phyloP scores from a whole-genome alignment of 108 stramenopile genomes.

The Schizochytrium sp. region DNA sequence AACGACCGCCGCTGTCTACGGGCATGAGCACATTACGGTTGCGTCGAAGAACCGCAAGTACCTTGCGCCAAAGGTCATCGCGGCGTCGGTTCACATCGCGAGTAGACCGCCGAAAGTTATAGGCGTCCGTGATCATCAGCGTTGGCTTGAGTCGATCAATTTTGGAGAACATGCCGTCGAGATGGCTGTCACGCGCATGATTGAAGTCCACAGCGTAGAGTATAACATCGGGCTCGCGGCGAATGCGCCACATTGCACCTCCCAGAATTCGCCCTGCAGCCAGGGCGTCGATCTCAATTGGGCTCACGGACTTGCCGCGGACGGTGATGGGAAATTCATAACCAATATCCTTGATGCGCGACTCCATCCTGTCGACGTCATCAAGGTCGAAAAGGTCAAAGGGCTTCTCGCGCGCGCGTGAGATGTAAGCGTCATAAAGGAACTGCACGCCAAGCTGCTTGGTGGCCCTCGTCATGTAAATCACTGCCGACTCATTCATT shows the following conservation, averaged over 20 bases:
- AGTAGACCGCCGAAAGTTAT: not conserved
- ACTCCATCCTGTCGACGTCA: not conserved
- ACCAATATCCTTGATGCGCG: not conserved
- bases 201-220: slow-evolving; percentile 11
- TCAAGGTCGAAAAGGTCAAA: not conserved
- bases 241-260: not conserved
- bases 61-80: not conserved
- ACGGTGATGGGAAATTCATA: not conserved
- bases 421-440: not conserved
- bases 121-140: not conserved
- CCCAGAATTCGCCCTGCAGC: not conserved
- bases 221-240: not conserved
- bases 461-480: not conserved
- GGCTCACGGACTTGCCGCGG: not conserved
- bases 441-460: not conserved
- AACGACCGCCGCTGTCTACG: not conserved
- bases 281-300: not conserved
- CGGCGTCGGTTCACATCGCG: not conserved
- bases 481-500: not conserved
- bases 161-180: not conserved
- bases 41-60: not conserved
- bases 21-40: slow-evolving; percentile 6
- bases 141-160: not conserved
- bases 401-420: not conserved
- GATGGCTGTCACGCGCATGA: not conserved